Evolutionary conservation across 352 stramenopile genomes (phyloP).

Genomic region (Globisporangium abappressorium): DNA sequence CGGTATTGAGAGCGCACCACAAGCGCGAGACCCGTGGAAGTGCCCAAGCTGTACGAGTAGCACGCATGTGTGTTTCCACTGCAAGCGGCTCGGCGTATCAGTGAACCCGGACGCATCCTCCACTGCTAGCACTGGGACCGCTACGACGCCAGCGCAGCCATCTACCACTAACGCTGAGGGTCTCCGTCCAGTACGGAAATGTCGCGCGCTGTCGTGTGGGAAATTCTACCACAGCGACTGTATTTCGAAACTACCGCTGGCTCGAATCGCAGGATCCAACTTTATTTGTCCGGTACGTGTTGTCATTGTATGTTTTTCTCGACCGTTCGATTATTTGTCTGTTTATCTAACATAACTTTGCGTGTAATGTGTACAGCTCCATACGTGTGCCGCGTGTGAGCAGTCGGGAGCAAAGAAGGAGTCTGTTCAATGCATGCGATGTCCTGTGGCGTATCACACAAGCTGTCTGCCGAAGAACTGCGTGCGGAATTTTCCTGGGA

Average conservation of each 20-base stretch:
- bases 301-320: not conserved
- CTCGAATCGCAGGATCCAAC: conserved; percentile 67
- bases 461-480: conserved; percentile 65
- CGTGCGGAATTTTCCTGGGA: conserved; percentile 53
- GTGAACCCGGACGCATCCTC: conserved; percentile 18
- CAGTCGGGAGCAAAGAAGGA: conserved; percentile 78
- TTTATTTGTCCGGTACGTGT: conserved; percentile 76
- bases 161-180: conserved; percentile 4
- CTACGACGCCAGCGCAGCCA: not conserved
- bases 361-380: conserved; percentile 28
- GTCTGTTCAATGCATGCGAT: conserved; percentile 75
- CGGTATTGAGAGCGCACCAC: not conserved
- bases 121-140: not conserved
- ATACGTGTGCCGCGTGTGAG: conserved; percentile 76
- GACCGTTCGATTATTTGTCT: not conserved
- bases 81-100: conserved; percentile 47
- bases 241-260: conserved; percentile 75
- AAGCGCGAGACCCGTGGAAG: conserved; percentile 32
- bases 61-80: conserved; percentile 81
- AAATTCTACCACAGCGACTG: conserved; percentile 86
- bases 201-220: conserved; percentile 74
- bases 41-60: conserved; percentile 53
- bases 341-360: not conserved
- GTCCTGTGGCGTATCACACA: conserved; percentile 77
- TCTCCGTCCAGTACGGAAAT: conserved; percentile 57